Base-by-base conservation (phyloP, 2,329 filamentous ascomycete genomes). In the Cladophialophora exuberans region DNA sequence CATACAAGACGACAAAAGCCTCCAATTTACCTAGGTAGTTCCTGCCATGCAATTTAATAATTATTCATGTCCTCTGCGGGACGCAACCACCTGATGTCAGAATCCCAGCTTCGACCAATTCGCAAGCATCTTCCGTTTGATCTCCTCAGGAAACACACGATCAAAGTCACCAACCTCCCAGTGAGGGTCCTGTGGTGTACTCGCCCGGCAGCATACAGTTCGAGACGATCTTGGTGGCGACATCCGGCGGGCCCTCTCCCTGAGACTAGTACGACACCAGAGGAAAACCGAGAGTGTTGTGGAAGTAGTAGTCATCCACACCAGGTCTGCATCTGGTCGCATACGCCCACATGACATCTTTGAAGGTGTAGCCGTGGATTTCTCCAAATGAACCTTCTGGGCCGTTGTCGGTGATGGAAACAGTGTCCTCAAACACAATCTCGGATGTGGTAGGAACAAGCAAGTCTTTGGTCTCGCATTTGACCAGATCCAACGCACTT, bases 361-460 rank as follows among this genome's bases (percentile, higher is more conserved):
- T 73, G 28, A 76, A 79, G 25, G 74, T 67, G 58, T 78, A 73
- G 6, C 75, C 76, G 17, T 74, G 71, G 66, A 73, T 73, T 50
- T 79, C 79, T 0, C 76, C 78, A 64, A 81, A 80, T 0, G 79
- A 79, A 0, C 78, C 79, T 52, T 82, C 79, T 0, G 63, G 62
- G 0, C 56, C 75, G 0, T 61, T 75, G 41, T 80, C 73, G 0
- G 72, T 71, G 3, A 75, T 66, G 0, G 77, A 81, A 9, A 76
- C 58, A 0, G 70, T 74, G 2, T 79, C 79, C 51, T 82, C 79
- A 1, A 82, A 65, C 0, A 81, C 73, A 45, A 82, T 81, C 60
- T 82, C 79, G 0, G 69, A 63, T 49, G 73, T 79, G 0, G 79
- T 78, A 0, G 79, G 79, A 0, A 82, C 77, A 3, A 70, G 62